phyloP scores from a whole-genome alignment of 768 basidiomycete species.

The Podaxis sp. region DNA sequence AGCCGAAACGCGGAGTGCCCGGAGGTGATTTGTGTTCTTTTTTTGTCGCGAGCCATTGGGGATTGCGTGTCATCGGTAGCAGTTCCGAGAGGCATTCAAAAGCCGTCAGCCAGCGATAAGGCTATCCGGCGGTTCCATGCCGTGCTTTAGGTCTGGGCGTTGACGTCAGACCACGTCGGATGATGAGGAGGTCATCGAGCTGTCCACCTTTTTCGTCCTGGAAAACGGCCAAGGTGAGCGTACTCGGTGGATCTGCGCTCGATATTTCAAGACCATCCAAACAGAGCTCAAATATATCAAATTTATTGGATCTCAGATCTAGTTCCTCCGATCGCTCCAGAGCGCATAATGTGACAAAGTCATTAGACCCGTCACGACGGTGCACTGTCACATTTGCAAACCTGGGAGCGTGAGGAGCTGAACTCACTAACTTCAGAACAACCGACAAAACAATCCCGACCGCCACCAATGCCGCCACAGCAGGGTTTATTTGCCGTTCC shows the following conservation, averaged over 20 bases:
- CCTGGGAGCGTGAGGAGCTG: background rate
- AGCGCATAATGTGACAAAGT: background rate
- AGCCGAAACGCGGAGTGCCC: background rate
- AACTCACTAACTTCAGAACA: background rate
- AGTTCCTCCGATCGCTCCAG: background rate
- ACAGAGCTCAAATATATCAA: background rate
- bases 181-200: no score
- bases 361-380: background rate
- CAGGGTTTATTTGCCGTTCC: slow-evolving; percentile 67
- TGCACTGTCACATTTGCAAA: background rate
- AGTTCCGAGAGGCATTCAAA: background rate
- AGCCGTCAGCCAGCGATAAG: background rate
- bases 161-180: no score
- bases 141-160: no score
- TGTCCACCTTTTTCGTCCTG: background rate
- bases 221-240: background rate
- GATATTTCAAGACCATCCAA: background rate
- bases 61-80: background rate
- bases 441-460: background rate
- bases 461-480: slow-evolving; percentile 58
- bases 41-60: background rate
- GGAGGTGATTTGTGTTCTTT: background rate
- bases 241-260: background rate
- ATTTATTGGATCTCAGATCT: background rate
- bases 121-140: no score